Evolutionary conservation across 1,284 basidiomycete species (phyloP), one percentile per base, ranked within the genome.

Genomic region (Trametes hirsuta): DNA sequence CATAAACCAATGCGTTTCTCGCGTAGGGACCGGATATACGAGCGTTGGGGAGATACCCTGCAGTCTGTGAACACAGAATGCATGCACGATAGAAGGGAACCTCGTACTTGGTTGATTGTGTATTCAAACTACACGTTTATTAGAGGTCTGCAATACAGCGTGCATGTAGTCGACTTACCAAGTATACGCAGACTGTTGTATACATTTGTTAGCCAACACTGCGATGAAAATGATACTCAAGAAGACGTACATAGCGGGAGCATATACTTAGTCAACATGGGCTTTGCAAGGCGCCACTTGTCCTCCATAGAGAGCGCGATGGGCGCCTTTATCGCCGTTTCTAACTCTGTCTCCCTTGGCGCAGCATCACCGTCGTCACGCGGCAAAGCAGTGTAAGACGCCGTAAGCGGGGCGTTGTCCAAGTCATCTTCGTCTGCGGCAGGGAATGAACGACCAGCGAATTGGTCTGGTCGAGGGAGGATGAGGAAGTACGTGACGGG

Each of bases 31-130:
- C 0, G 94, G 90, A 71, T 97, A 99, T 14, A 98, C 75, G 11
- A 99, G 80, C 0, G 95, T 98, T 0, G 97, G 96, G 11, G 94
- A 86, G 11, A 97, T 86, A 22, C 95, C 95, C 86, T 94, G 52
- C 0, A 21, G 8, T 18, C 34, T 6, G 24, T 57, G 18, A 55
- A 2, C 3, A 30, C 10, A 4, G 25, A 4, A 15, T 1, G 12
- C 6, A 34, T 2, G 6, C 6, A 0, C 2, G 30, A 15, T 4
- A 49, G 8, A 53, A 40, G 14, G 11, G n/a, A 35, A 37, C 22
- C 30, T 71, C 80, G 50, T 63, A 88, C 91, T 74, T 95, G 92
- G 72, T 95, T 96, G 69, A 97, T 96, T 9, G 91, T 93, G 69
- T 96, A 97, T 74, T 97, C 95, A 61, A 96, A 92, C 84, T 96